phyloP scores from a whole-genome alignment of 140 eudicot species.

The Ambrosia hybrid region DNA sequence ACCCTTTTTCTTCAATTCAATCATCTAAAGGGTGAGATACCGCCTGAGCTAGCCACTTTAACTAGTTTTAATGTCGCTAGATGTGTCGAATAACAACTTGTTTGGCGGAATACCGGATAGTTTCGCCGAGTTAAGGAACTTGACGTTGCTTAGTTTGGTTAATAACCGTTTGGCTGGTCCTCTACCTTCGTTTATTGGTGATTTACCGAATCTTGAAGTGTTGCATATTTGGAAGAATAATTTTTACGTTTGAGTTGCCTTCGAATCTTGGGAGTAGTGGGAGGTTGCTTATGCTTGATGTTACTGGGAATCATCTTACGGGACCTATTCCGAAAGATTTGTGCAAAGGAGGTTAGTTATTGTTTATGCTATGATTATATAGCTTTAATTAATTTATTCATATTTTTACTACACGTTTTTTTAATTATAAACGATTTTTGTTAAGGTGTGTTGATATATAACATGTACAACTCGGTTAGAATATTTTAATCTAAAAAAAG shows the following conservation, averaged over 20 bases:
- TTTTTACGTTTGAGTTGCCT: conserved; percentile 68
- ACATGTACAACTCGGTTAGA: no score
- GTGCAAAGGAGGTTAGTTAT: conserved; percentile 27
- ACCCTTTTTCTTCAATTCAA: conserved; percentile 67
- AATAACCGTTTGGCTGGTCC: conserved; percentile 72
- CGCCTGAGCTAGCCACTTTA: conserved; percentile 55
- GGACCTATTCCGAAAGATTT: conserved; percentile 63
- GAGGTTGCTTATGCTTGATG: conserved; percentile 51
- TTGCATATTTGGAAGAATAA: conserved; percentile 79
- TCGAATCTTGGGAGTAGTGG: conserved; percentile 71
- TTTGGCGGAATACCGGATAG: conserved; percentile 70
- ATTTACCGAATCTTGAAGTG: conserved; percentile 74
- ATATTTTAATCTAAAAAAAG: no score
- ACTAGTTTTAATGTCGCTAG: conserved; percentile 71
- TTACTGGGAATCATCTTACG: conserved; percentile 64
- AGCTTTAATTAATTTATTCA: no score
- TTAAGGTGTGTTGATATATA: no score
- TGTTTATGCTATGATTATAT: no score
- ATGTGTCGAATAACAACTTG: conserved; percentile 55
- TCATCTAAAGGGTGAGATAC: conserved; percentile 58
- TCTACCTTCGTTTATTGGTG: conserved; percentile 69
- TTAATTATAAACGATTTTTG: no score
- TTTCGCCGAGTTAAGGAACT: conserved; percentile 47
- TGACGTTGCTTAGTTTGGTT: conserved; percentile 65
- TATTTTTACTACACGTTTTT: no score